Percentiles rank a stretch among this genome's conserved stretches.
phyloP scores from a whole-genome alignment of 2,329 filamentous ascomycete species.

The Fusarium albosuccineum region DNA sequence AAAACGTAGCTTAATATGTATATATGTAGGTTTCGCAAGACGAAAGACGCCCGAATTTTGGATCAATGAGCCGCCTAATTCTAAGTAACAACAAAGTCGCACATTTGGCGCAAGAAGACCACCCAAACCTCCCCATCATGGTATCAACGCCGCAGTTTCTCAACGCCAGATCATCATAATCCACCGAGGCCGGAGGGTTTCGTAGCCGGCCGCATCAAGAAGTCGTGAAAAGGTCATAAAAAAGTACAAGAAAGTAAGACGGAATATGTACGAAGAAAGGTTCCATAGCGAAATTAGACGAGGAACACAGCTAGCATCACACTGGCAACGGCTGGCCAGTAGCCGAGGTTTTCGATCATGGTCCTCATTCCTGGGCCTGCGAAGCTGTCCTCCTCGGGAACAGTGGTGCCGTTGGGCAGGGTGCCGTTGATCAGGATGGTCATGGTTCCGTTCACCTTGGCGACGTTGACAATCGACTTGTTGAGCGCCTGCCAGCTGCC shows the following conservation, averaged over 20 bases:
- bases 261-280: conserved; percentile 12
- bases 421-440: conserved; percentile 83
- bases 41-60: neutral
- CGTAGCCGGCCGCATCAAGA: neutral
- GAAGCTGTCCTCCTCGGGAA: conserved; percentile 51
- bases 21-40: no score
- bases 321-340: conserved; percentile 63
- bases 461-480: conserved; percentile 72
- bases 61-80: conserved; percentile 6
- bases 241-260: conserved; percentile 19
- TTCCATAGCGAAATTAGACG: conserved; percentile 47
- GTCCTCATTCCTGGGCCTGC: conserved; percentile 50
- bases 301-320: conserved; percentile 60
- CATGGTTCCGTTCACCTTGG: conserved; percentile 69
- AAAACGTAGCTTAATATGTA: no score
- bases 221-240: conserved; percentile 31
- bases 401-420: conserved; percentile 77
- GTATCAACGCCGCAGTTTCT: conserved; percentile 25
- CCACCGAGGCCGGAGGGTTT: conserved; percentile 2
- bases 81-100: neutral
- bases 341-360: conserved; percentile 57
- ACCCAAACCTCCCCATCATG: conserved; percentile 8
- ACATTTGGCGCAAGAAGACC: conserved; percentile 5
- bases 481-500: conserved; percentile 72
- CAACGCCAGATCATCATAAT: conserved; percentile 19